Conservation (phyloP, 75 land plant species). For the Ceratopteris richardii region DNA sequence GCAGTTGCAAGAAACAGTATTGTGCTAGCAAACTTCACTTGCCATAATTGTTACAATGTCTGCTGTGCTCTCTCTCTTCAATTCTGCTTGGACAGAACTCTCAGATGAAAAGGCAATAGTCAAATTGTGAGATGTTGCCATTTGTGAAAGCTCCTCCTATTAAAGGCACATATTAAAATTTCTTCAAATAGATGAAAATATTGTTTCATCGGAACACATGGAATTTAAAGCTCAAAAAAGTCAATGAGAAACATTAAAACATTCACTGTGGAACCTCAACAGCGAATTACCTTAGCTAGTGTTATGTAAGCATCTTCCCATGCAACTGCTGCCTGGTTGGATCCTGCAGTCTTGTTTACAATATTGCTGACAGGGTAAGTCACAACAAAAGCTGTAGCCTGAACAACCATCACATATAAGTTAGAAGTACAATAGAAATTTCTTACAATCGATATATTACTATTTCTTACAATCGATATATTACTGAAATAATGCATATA, state of each 20-base stretch:
- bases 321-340: constrained; percentile 65
- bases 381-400: constrained; percentile 92
- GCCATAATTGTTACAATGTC: constrained; percentile 85
- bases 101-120: constrained; percentile 90
- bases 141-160: constrained; percentile 77
- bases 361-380: constrained; percentile 91
- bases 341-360: constrained; percentile 44
- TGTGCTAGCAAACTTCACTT: constrained; percentile 2
- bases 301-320: constrained; percentile 89
- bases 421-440: constrained; percentile 7
- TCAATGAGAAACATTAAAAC: no score
- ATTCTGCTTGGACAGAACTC: constrained; percentile 85
- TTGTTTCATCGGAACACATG: no score
- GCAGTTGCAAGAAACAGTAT: not conserved
- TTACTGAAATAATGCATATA: no score
- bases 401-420: no score
- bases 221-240: no score
- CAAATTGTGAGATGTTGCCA: constrained; percentile 58
- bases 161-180: no score
- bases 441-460: constrained; percentile 2
- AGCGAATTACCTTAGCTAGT: constrained; percentile 52
- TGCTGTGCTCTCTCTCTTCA: constrained; percentile 91
- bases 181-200: no score
- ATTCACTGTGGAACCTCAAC: no score
- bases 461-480: no score